phyloP scores from a whole-genome alignment of 129 eudicot species.

The Lactuca sativa region DNA sequence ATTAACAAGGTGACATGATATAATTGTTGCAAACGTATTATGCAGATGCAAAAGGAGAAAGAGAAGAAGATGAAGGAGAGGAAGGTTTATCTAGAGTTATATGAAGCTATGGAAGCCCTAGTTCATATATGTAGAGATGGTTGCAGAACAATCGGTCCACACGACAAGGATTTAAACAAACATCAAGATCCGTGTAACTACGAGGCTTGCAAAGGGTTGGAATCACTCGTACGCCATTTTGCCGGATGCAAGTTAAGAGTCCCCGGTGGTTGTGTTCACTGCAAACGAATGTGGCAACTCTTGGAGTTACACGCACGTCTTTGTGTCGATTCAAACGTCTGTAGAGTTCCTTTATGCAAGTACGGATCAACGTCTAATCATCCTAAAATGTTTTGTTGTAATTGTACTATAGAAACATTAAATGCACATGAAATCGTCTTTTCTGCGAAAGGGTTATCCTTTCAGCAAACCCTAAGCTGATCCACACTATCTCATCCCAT shows the following conservation, averaged over 20 bases:
- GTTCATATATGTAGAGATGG: conserved; percentile 92
- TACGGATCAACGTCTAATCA: conserved; percentile 21
- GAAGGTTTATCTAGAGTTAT: conserved; percentile 55
- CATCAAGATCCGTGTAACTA: conserved; percentile 66
- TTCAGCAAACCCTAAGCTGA: neutral
- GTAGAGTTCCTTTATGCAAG: conserved; percentile 96
- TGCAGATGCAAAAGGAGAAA: conserved; percentile 58
- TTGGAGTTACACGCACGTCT: conserved; percentile 85
- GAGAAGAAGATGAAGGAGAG: conserved; percentile 57
- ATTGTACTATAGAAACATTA: conserved; percentile 12
- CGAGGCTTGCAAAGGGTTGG: conserved; percentile 84
- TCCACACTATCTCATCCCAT: too few species aligned
- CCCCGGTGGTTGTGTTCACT: conserved; percentile 85
- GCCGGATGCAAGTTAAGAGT: conserved; percentile 78
- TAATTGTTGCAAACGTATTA: neutral
- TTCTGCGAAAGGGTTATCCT: neutral
- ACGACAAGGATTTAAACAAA: conserved; percentile 47
- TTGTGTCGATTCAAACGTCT: conserved; percentile 62
- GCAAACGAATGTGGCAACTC: conserved; percentile 98
- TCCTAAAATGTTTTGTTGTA: neutral
- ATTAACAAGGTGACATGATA: conserved; percentile 12
- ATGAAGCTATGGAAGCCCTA: conserved; percentile 98
- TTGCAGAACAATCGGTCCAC: conserved; percentile 84
- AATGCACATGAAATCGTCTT: neutral
- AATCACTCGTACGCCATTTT: conserved; percentile 77